These are phyloP conservation scores for Podaxis pistillaris DNA, from an alignment of 768 basidiomycete species.

Conservation along the genomic window DNA sequence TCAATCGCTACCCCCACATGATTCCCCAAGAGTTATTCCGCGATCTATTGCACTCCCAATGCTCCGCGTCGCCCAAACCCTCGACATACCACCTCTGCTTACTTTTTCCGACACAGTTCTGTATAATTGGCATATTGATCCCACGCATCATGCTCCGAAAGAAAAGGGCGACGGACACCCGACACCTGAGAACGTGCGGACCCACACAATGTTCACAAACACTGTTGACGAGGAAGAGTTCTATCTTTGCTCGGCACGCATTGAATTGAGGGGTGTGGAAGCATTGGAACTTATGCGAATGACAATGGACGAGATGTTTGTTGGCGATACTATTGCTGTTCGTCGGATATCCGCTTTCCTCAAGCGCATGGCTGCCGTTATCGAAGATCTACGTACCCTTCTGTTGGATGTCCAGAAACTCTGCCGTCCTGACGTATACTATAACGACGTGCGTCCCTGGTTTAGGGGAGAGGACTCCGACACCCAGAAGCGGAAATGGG, in stretches of 20 bases:
- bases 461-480: slow-evolving; percentile 73
- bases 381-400: slow-evolving; percentile 64
- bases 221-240: slow-evolving; percentile 87
- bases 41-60: slow-evolving; percentile 73
- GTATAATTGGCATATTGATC: slow-evolving; percentile 72
- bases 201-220: slow-evolving; percentile 73
- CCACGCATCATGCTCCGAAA: slow-evolving; percentile 24
- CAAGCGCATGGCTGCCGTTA: slow-evolving; percentile 55
- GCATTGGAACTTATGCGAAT: slow-evolving; percentile 84
- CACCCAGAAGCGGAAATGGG: slow-evolving; percentile 42
- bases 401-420: slow-evolving; percentile 68
- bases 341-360: slow-evolving; percentile 71
- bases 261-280: slow-evolving; percentile 86
- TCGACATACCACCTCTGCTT: slow-evolving; percentile 85
- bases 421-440: slow-evolving; percentile 78
- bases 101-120: slow-evolving; percentile 94
- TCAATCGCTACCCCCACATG: slow-evolving; percentile 55
- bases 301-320: slow-evolving; percentile 89
- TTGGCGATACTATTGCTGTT: slow-evolving; percentile 66
- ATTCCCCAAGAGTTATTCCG: slow-evolving; percentile 63
- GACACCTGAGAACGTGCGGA: slow-evolving; percentile 60
- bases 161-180: slow-evolving; percentile 28
- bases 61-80: slow-evolving; percentile 62
- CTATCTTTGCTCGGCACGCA: slow-evolving; percentile 84
- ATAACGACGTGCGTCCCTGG: slow-evolving; percentile 78